Conservation (phyloP, 768 basidiomycete species). For the Termitomyces sp. region DNA sequence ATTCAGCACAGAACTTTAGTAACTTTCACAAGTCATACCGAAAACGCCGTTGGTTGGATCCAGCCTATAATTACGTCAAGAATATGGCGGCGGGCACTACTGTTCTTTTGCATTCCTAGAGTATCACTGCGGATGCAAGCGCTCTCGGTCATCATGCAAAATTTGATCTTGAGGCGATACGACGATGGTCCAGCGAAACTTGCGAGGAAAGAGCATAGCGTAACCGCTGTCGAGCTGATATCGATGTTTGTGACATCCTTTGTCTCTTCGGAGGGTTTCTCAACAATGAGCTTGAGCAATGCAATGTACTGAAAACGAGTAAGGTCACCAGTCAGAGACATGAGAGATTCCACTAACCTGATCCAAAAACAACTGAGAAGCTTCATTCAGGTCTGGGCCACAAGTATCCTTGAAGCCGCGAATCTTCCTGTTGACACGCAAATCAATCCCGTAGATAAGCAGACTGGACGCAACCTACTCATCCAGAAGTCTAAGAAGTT, state of each 20-base stretch:
- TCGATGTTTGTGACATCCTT: conserved; percentile 65
- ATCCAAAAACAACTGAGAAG: conserved; percentile 59
- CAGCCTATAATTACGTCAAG: conserved; percentile 79
- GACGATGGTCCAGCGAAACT: conserved; percentile 52
- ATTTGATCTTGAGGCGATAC: conserved; percentile 69
- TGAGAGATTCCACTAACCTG: conserved; percentile 45
- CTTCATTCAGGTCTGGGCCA: conserved; percentile 38
- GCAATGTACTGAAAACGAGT: conserved; percentile 55
- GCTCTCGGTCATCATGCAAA: conserved; percentile 68
- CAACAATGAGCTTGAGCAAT: conserved; percentile 75
- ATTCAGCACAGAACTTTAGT: background rate
- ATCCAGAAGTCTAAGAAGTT: conserved; percentile 68
- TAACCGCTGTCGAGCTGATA: conserved; percentile 54
- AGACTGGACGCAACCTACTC: conserved; percentile 46
- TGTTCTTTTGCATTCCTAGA: conserved; percentile 65
- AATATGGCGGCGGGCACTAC: conserved; percentile 60
- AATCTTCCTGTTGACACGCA: conserved; percentile 37
- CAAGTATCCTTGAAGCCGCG: conserved; percentile 47
- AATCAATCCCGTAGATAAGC: background rate
- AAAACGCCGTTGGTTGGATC: conserved; percentile 48
- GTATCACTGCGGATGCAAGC: conserved; percentile 61
- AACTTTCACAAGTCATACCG: conserved; percentile 34
- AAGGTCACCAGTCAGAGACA: background rate
- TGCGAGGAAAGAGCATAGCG: conserved; percentile 63
- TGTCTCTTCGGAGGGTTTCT: conserved; percentile 55